Conservation (phyloP, 345 rosid species). For the Populus nigra region DNA sequence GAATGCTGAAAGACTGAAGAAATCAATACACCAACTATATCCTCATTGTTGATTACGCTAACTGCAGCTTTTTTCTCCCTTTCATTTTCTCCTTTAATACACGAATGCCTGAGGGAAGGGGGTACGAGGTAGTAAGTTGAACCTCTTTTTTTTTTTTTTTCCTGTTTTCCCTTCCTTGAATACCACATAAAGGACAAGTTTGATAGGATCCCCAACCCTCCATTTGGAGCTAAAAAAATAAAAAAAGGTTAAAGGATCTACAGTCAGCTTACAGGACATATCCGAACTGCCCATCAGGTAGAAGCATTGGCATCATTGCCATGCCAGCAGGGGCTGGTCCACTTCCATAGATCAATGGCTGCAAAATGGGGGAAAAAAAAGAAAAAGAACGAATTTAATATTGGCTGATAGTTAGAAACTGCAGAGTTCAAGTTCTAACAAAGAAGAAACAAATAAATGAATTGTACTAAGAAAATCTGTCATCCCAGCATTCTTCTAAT, state of each 20-base stretch:
- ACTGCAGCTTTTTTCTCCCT: background rate
- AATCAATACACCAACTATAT: background rate
- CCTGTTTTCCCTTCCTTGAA: background rate
- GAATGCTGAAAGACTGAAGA: background rate
- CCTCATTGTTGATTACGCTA: background rate
- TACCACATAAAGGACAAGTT: background rate
- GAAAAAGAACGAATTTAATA: background rate
- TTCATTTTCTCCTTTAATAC: background rate
- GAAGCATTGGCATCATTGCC: constrained; percentile 97
- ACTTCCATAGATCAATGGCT: constrained; percentile 84
- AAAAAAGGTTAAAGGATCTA: background rate
- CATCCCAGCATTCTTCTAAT: constrained; percentile 7
- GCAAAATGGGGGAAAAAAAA: constrained; percentile 31
- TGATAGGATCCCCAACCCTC: background rate
- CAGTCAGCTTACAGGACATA: constrained; percentile 71
- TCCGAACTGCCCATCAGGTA: constrained; percentile 92
- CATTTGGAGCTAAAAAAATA: background rate
- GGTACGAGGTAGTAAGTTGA: background rate
- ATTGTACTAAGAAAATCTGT: background rate
- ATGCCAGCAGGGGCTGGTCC: constrained; percentile 71
- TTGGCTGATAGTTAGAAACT: constrained; percentile 10
- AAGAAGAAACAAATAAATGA: background rate
- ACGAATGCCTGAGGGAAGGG: background rate
- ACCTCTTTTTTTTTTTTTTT: background rate
- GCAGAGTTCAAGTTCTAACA: background rate